Percentiles rank a stretch among this genome's conserved stretches.
Evolutionary conservation across 768 basidiomycete species (phyloP).

Genomic region (Amanita inopinata): DNA sequence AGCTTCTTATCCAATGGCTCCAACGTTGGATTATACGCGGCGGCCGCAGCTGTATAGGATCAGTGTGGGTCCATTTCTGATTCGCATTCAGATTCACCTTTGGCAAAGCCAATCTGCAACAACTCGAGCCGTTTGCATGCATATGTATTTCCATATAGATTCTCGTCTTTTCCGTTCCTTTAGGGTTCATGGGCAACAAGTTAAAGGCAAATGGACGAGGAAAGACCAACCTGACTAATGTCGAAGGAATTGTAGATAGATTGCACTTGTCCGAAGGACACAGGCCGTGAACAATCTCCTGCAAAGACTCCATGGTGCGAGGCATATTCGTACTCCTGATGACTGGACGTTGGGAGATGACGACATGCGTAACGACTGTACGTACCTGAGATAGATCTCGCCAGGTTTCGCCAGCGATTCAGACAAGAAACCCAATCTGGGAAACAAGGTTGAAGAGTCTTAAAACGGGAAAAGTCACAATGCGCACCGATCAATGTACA

Average conservation of each 20-base stretch:
- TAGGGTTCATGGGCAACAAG: background rate
- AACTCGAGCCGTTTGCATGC: slow-evolving; percentile 58
- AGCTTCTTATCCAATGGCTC: slow-evolving; percentile 52
- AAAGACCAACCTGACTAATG: slow-evolving; percentile 43
- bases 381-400: slow-evolving; percentile 50
- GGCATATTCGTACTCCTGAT: slow-evolving; percentile 66
- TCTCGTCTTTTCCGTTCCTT: slow-evolving; percentile 65
- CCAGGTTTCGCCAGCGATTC: slow-evolving; percentile 32
- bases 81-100: slow-evolving; percentile 31
- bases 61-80: background rate
- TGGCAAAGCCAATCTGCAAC: slow-evolving; percentile 52
- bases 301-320: slow-evolving; percentile 65
- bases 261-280: slow-evolving; percentile 49
- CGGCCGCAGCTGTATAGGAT: slow-evolving; percentile 43
- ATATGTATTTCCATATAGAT: slow-evolving; percentile 59
- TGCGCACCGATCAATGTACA: slow-evolving; percentile 58
- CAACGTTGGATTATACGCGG: slow-evolving; percentile 51
- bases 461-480: background rate
- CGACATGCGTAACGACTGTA: background rate
- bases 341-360: background rate
- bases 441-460: background rate
- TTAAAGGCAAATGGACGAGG: background rate
- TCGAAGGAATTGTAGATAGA: slow-evolving; percentile 32
- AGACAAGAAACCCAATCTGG: slow-evolving; percentile 59
- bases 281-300: slow-evolving; percentile 65